Evolutionary conservation across 169 alveolate species (phyloP), one percentile per base, ranked within the genome.

Genomic region (Eimeria zaria): DNA sequence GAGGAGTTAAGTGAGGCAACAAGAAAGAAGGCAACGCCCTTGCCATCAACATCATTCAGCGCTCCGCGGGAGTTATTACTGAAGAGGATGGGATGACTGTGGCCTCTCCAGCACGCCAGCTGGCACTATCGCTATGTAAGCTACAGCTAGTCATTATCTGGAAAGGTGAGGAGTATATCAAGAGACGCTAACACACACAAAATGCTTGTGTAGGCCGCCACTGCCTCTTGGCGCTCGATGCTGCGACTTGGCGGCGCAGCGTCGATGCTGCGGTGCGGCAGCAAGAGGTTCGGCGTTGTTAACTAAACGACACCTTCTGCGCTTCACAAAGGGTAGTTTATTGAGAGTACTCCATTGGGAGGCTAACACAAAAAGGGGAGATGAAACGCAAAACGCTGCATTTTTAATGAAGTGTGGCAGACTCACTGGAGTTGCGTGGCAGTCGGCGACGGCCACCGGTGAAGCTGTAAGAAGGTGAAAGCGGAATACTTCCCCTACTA

Each of bases 361-460:
- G 0, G 2, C 4, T 39, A 14, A 6, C n/a, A 39, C 83, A 39
- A 36, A 36, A 39, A 39, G 2, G 9, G 18, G 9, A 8, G 18
- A 5, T 0, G 53, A 73, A 39, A 39, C 16, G 33, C 83, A 73
- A 73, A 73, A 30, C 6, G 20, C 16, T 73, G 55, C 55, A 30
- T 39, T 73, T 22, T 78, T 14, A 8, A 46, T 11, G 88, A 44
- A 16, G 67, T 46, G 60, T 78, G 88, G 88, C 44, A 18, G 67
- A 27, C 88, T 44, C 64, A 78, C 88, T 78, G 67, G 44, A 78
- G 88, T n/a, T 78, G 88, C 30, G 88, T 16, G 88, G 88, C 88
- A 39, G 88, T 78, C 62, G 41, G 62, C 88, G 67, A 44, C n/a
- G 41, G 64, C 60, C 16, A 46, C 41, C 88, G 44, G 88, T 16